Evolutionary conservation across 2,329 filamentous ascomycete genomes (phyloP), one percentile per base, ranked within the genome.

Genomic region (Scolecobasidium constrictum): DNA sequence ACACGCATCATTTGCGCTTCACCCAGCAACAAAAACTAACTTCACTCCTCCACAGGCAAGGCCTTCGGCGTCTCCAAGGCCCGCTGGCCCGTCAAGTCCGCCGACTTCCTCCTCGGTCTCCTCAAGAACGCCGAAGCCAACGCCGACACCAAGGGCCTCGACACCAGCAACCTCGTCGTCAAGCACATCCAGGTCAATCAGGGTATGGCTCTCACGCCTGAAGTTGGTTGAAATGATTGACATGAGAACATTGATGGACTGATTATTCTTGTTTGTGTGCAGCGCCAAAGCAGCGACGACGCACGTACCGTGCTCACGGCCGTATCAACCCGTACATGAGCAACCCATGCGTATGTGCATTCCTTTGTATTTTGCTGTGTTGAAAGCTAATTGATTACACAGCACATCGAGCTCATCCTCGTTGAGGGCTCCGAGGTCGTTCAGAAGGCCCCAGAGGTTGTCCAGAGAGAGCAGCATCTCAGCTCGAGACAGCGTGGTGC

Each of bases 161-260:
- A 98, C 73, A 96, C 88, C 65, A 82, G 81, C 73, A 93, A 93
- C 78, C 77, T 98, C 65, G 73, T 96, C 66, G 85, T 98, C 75
- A 95, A 95, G 86, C 93, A 95, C 84, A 98, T 98, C 75, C 92
- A 98, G 78, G 92, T 98, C 79, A 98, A 98, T 86, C 92, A 98
- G 79, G 93, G 26, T 31, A 31, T 31, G 26, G 26, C 42, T 36
- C 26, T 31, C 26, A 31, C 26, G 26, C 26, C 26, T 31, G 26
- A 31, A 31, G 26, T 31, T 31, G 9, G 26, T 31, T n/a, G n/a
- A n/a, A n/a, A n/a, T n/a, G n/a, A n/a, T n/a, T n/a, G n/a, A n/a
- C n/a, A n/a, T n/a, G n/a, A n/a, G n/a, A n/a, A n/a, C 9, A 31
- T 31, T 7, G 26, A 9, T 31, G 26, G n/a, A 31, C 26, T 9